Percentiles rank a stretch among this genome's conserved stretches.
Evolutionary conservation across 2,329 filamentous ascomycete species (phyloP).

Genomic region (Pseudogymnoascus sp.): DNA sequence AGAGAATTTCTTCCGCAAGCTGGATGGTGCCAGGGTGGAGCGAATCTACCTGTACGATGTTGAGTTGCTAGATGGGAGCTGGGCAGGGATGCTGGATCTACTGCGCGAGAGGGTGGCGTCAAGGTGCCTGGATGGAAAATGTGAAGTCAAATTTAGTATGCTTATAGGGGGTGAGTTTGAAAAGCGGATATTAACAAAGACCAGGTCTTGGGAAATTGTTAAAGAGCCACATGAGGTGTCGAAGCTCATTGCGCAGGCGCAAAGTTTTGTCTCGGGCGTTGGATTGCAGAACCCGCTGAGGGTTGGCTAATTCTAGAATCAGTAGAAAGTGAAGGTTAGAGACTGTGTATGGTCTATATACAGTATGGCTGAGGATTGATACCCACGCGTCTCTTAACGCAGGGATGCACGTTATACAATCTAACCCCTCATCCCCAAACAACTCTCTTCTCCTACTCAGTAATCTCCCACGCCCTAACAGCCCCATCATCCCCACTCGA

Average conservation of each 20-base stretch:
- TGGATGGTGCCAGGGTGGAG: not conserved
- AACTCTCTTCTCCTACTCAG: slow-evolving; percentile 14
- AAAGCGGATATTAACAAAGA: no score
- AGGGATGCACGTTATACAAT: no score
- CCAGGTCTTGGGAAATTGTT: no score
- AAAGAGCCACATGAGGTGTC: no score
- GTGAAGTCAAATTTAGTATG: not conserved
- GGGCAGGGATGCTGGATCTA: not conserved
- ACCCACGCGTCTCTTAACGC: no score
- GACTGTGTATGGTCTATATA: no score
- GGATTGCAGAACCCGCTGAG: no score
- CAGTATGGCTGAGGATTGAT: no score
- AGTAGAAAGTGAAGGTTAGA: no score
- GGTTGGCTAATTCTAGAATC: no score
- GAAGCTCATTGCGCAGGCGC: not conserved
- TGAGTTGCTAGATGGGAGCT: not conserved
- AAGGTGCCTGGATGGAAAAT: not conserved
- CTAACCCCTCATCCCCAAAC: no score
- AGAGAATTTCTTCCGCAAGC: not conserved
- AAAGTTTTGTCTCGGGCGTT: not conserved
- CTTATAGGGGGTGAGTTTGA: not conserved
- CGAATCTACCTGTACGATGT: not conserved
- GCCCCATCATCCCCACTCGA: slow-evolving; percentile 89
- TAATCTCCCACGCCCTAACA: slow-evolving; percentile 71
- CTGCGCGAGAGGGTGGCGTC: not conserved